Evolutionary conservation across 352 stramenopile species (phyloP).

Genomic region (Globisporangium rhizosaccharum): DNA sequence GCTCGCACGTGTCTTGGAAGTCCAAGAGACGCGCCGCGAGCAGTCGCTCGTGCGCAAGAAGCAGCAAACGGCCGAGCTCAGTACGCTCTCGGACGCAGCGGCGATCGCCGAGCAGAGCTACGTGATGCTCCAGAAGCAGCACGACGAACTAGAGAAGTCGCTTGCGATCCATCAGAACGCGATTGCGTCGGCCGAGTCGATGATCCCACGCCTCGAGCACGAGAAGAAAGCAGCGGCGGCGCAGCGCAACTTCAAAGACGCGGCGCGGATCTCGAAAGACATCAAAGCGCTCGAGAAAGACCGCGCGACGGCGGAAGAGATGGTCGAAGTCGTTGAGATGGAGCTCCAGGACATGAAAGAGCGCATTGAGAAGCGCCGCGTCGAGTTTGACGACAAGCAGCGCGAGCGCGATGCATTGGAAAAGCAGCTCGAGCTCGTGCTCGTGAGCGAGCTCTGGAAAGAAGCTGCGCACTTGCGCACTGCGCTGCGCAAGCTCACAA

Average conservation of each 20-base stretch:
- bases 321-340: constrained; percentile 80
- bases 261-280: constrained; percentile 78
- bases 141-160: constrained; percentile 73
- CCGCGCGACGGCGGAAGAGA: constrained; percentile 68
- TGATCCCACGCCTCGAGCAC: constrained; percentile 71
- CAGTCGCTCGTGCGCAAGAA: constrained; percentile 69
- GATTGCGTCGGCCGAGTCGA: constrained; percentile 71
- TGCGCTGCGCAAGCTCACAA: constrained; percentile 61
- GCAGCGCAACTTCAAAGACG: constrained; percentile 86
- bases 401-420: constrained; percentile 69
- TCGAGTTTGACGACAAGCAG: constrained; percentile 74
- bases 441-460: constrained; percentile 73
- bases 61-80: constrained; percentile 65
- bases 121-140: constrained; percentile 64
- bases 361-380: constrained; percentile 58
- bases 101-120: constrained; percentile 73
- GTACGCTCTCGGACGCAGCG: constrained; percentile 56
- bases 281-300: constrained; percentile 87
- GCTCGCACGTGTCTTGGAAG: constrained; percentile 58
- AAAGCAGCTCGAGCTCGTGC: constrained; percentile 64
- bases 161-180: constrained; percentile 69
- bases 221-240: constrained; percentile 76
- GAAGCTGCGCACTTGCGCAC: constrained; percentile 55
- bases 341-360: constrained; percentile 76
- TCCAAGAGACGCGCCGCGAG: constrained; percentile 65